Evolutionary conservation across 768 basidiomycete species (phyloP).

Genomic region (Boletellus sp.): DNA sequence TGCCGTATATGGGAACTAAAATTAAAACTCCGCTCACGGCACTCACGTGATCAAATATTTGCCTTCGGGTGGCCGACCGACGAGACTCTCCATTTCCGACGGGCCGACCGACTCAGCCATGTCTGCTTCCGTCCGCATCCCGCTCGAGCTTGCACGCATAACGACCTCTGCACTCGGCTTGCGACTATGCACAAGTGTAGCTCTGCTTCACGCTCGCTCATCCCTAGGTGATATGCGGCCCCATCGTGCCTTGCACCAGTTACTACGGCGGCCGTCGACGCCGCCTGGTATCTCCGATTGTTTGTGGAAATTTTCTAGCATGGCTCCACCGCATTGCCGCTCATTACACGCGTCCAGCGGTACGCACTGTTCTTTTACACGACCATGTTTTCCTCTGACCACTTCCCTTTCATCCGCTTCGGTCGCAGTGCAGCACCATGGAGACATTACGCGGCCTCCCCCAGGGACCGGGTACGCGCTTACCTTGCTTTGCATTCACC

Average conservation of each 20-base stretch:
- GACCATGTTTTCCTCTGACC: background rate
- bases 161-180: slow-evolving; percentile 1
- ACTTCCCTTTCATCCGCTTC: background rate
- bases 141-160: slow-evolving; percentile 15
- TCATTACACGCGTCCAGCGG: slow-evolving; percentile 18
- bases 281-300: no score
- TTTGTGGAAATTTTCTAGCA: background rate
- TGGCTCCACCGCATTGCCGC: slow-evolving; percentile 2
- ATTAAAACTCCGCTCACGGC: background rate
- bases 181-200: slow-evolving; percentile 2
- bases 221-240: background rate
- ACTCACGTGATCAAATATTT: slow-evolving; percentile 2
- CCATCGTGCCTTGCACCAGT: slow-evolving; percentile 13
- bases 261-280: background rate
- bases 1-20: background rate
- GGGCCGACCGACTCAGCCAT: no score
- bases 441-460: slow-evolving; percentile 53
- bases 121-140: slow-evolving; percentile 39
- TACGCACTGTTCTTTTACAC: background rate
- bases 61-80: no score
- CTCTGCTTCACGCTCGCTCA: slow-evolving; percentile 1
- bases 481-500: background rate
- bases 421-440: slow-evolving; percentile 38
- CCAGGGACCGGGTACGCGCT: slow-evolving; percentile 61
- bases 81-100: no score